Percentiles rank a stretch among this genome's conserved stretches.
phyloP scores from a whole-genome alignment of 1,139 yeast species.

The Saccharomyces hybrid region DNA sequence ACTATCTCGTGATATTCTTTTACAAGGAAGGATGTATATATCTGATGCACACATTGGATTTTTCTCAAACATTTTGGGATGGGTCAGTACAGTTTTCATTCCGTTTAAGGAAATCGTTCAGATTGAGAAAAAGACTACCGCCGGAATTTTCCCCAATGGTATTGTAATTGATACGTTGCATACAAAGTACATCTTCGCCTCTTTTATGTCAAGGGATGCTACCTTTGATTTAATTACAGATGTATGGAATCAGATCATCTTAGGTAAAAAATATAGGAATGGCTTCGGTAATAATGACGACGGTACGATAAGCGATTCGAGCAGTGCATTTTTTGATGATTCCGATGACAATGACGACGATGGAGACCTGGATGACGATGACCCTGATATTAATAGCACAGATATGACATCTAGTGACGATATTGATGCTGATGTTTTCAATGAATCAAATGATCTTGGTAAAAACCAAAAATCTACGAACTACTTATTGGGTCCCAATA shows the following conservation, averaged over 20 bases:
- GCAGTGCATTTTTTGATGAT: constrained; percentile 9
- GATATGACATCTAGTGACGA: constrained; percentile 28
- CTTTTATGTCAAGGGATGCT: constrained; percentile 60
- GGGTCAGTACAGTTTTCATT: constrained; percentile 60
- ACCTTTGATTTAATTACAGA: constrained; percentile 54
- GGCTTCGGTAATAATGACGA: constrained; percentile 16
- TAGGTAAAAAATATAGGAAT: constrained; percentile 24
- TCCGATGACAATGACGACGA: constrained; percentile 22
- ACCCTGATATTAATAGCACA: constrained; percentile 10
- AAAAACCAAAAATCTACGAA: constrained; percentile 5
- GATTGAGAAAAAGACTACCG: constrained; percentile 65
- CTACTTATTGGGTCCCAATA: constrained; percentile 32
- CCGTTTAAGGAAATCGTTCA: constrained; percentile 65
- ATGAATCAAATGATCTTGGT: constrained; percentile 3
- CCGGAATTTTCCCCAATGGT: constrained; percentile 69
- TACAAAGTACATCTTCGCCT: constrained; percentile 65
- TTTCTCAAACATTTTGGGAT: constrained; percentile 66
- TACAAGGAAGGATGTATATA: constrained; percentile 65
- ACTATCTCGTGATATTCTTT: constrained; percentile 56
- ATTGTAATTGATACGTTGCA: constrained; percentile 64
- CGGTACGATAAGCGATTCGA: constrained; percentile 9
- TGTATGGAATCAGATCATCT: constrained; percentile 47
- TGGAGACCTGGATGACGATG: constrained; percentile 10
- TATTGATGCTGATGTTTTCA: constrained; percentile 17
- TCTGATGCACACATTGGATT: constrained; percentile 56